These are phyloP conservation scores for Desmodesmus armatus DNA, from an alignment of 139 green algal genomes.

Conservation along the genomic window DNA sequence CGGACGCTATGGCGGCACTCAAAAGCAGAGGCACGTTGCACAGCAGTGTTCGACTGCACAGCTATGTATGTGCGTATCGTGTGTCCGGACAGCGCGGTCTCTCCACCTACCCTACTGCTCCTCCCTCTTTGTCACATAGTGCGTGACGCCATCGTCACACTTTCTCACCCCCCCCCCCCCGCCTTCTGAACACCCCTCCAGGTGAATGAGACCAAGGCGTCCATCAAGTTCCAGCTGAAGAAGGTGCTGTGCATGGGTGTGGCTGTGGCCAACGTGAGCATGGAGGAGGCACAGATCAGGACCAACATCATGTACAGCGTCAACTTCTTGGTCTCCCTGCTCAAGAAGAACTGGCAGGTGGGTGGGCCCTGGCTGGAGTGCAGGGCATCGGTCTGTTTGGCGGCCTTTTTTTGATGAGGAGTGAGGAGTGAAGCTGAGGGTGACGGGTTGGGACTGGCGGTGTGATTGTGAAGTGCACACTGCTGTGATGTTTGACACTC, in stretches of 20 bases:
- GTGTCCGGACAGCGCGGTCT: background rate
- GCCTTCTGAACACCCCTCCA: constrained; percentile 47
- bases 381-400: too few species aligned
- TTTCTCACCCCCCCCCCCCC: background rate
- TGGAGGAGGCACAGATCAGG: constrained; percentile 90
- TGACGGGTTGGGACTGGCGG: too few species aligned
- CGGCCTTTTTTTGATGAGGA: too few species aligned
- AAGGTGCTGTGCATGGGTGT: constrained; percentile 99
- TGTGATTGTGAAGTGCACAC: too few species aligned
- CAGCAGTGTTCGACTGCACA: too few species aligned
- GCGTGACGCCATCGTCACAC: too few species aligned
- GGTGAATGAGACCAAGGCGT: constrained; percentile 92
- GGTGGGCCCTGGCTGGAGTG: too few species aligned
- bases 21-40: too few species aligned
- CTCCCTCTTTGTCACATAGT: background rate
- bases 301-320: constrained; percentile 88
- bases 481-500: too few species aligned
- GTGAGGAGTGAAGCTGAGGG: too few species aligned
- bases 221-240: constrained; percentile 99
- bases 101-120: background rate
- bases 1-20: too few species aligned
- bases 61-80: background rate
- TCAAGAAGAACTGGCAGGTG: constrained; percentile 99
- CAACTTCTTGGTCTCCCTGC: constrained; percentile 99
- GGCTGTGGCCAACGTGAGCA: constrained; percentile 93